These are phyloP conservation scores for Globisporangium camurandrum DNA, from an alignment of 352 stramenopile species.

Conservation along the genomic window DNA sequence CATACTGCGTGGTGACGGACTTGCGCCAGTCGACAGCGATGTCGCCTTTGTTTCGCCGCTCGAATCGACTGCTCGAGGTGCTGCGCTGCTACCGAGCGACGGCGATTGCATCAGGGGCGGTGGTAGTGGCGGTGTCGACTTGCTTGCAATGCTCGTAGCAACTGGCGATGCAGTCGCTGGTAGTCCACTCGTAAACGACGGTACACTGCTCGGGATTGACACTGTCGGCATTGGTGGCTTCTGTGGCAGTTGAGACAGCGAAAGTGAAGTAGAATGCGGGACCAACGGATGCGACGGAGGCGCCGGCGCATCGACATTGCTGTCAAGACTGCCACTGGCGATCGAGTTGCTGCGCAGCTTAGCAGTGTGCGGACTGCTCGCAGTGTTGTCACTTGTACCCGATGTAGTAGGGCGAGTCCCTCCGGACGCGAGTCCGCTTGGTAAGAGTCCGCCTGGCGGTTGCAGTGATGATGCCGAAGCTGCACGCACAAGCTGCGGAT, in stretches of 20 bases:
- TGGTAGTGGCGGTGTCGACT: not conserved
- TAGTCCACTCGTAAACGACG: not conserved
- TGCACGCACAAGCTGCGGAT: conserved; percentile 4
- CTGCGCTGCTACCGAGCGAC: not conserved
- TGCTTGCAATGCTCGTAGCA: not conserved
- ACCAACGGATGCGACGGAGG: no score
- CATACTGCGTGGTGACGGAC: not conserved
- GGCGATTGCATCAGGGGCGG: not conserved
- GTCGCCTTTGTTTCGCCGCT: conserved; percentile 4
- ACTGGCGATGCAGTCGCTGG: not conserved
- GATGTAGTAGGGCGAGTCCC: not conserved
- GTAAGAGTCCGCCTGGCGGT: not conserved
- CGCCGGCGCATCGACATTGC: not conserved
- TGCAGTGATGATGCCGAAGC: conserved; percentile 1
- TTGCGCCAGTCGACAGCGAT: not conserved
- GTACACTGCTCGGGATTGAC: not conserved
- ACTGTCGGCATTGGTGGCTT: not conserved
- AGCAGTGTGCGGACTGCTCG: not conserved
- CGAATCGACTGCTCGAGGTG: not conserved
- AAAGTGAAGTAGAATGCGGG: no score
- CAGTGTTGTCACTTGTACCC: not conserved
- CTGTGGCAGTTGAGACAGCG: not conserved
- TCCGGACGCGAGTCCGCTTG: no score
- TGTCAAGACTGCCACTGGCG: not conserved
- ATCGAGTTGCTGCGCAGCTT: conserved; percentile 11